Evolutionary conservation across 1,284 basidiomycete genomes (phyloP), one percentile per base, ranked within the genome.

Genomic region (Coniophora puteana): DNA sequence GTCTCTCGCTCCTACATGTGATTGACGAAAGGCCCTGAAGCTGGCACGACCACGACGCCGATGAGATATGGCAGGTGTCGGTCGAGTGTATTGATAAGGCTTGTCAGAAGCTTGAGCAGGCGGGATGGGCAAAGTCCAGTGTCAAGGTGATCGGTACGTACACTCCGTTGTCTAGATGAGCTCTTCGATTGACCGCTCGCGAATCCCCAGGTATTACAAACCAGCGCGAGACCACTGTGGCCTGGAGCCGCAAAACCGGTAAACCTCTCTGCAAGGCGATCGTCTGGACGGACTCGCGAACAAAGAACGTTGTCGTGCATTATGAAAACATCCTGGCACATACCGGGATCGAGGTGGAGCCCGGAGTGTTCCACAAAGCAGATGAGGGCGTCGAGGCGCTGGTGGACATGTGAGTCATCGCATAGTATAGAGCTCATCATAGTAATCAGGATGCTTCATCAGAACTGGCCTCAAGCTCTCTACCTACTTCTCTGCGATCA

Each of bases 31-130:
- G 18, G 36, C 16, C 2, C 12, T 14, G 30, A 44, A 52, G 90
- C 82, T 98, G 95, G 95, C 95, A 98, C 62, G 93, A 95, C 51
- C 96, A 99, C 63, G 87, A 96, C 58, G 80, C 92, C 1, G 69
- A 78, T 36, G 92, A 94, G 59, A 89, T 98, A 53, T 80, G 89
- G 51, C 69, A 79, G 44, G 78, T 83, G 44, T 86, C 90, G 49
- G 78, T 91, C 41, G 67, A 72, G 42, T 94, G 91, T 64, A 89
- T 98, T 50, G 74, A 78, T 37, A 74, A 79, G 44, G 83, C 90
- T 5, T 73, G 87, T 40, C 74, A 80, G 53, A 71, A 79, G 46
- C 73, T 99, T 49, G 88, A 93, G 57, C 70, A 68, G 37, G 69
- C 74, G 14, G 90, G 93, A 3, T 90, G 83, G 76, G 68, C 76